Evolutionary conservation across 768 basidiomycete species (phyloP).

Genomic region (Boletellus ananiceps): DNA sequence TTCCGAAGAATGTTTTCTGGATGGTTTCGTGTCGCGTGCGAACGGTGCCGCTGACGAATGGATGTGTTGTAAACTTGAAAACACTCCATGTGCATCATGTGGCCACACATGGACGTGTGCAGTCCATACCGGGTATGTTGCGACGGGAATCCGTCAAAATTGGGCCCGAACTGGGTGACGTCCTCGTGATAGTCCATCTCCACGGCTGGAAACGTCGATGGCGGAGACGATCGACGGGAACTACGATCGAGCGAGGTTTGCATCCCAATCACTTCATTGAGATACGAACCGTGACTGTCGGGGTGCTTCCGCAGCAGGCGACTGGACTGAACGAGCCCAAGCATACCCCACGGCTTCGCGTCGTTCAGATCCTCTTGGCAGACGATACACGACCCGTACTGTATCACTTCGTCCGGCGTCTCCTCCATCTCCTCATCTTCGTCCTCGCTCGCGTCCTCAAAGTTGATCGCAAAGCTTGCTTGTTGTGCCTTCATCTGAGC

Average conservation of each 20-base stretch:
- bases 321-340: slow-evolving; percentile 87
- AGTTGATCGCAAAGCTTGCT: slow-evolving; percentile 75
- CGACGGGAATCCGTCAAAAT: slow-evolving; percentile 71
- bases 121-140: slow-evolving; percentile 80
- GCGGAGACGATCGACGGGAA: slow-evolving; percentile 19
- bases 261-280: slow-evolving; percentile 69
- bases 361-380: slow-evolving; percentile 90
- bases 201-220: slow-evolving; percentile 34
- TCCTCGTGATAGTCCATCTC: slow-evolving; percentile 23
- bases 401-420: slow-evolving; percentile 44
- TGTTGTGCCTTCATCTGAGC: slow-evolving; percentile 93
- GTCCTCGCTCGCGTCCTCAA: slow-evolving; percentile 72
- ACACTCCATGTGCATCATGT: slow-evolving; percentile 96
- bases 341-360: slow-evolving; percentile 71
- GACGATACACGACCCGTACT: slow-evolving; percentile 93
- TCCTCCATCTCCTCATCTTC: slow-evolving; percentile 47
- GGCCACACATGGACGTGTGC: slow-evolving; percentile 84
- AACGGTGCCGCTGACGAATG: slow-evolving; percentile 79
- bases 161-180: slow-evolving; percentile 43
- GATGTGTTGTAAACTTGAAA: slow-evolving; percentile 87
- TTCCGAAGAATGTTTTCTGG: slow-evolving; percentile 91
- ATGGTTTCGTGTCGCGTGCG: slow-evolving; percentile 88
- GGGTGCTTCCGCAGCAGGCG: slow-evolving; percentile 75
- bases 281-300: slow-evolving; percentile 52
- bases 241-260: slow-evolving; percentile 63